phyloP scores from a whole-genome alignment of 345 rosid species.

The Triadica sebifera region DNA sequence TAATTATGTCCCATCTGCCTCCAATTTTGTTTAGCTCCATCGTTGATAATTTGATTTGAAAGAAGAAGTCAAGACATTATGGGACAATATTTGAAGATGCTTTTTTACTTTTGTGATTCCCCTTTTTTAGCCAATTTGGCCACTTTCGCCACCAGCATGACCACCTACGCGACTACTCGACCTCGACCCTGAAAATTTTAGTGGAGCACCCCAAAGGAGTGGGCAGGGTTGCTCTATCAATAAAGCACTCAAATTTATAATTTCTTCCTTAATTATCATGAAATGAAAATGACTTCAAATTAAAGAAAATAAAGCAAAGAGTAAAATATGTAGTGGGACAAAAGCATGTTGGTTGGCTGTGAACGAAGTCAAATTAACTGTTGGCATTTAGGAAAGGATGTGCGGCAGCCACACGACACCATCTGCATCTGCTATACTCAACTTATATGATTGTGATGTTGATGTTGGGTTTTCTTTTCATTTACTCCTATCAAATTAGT shows the following conservation, averaged over 20 bases:
- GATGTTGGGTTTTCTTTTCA: not conserved
- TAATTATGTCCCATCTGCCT: not conserved
- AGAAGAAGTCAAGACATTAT: constrained; percentile 2
- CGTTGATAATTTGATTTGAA: not conserved
- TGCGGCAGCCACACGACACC: constrained; percentile 8
- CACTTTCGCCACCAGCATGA: constrained; percentile 24
- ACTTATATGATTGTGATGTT: not conserved
- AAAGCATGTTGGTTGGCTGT: constrained; percentile 17
- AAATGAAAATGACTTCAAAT: not conserved
- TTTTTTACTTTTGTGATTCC: not conserved
- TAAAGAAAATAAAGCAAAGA: not conserved
- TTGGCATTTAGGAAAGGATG: not conserved
- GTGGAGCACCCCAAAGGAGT: not conserved
- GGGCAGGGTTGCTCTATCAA: not conserved
- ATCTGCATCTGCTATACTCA: not conserved
- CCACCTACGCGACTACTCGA: constrained; percentile 62
- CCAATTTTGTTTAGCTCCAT: not conserved
- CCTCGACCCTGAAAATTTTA: constrained; percentile 23
- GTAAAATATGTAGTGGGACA: not conserved
- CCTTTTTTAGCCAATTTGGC: constrained; percentile 21
- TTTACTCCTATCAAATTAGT: not conserved
- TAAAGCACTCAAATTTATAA: too few relatives aligned
- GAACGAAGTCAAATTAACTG: not conserved
- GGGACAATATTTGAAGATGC: not conserved
- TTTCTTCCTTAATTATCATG: too few relatives aligned